Evolutionary conservation across 176 grass and related monocot species (phyloP), one percentile per base, ranked within the genome.

Genomic region (Lolium rigidum): DNA sequence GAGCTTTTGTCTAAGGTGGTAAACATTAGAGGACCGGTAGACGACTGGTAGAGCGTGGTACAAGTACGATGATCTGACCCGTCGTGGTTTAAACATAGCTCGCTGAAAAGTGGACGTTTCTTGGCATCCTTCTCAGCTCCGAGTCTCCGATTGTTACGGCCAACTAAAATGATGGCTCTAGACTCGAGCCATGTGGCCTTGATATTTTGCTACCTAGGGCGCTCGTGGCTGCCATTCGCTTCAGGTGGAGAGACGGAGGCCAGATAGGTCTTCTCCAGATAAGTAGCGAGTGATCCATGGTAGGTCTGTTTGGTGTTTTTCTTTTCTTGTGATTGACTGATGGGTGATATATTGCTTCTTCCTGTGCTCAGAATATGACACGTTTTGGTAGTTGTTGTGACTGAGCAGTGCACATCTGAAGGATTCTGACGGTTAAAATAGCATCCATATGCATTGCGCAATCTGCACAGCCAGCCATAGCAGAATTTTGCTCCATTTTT

Each of bases 321-420:
- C 54, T 17, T 65, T 38, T 31, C 47, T 50, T 26, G 24, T 9
- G 72, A 31, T 52, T 52, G 72, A 75, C 72, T 55, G 78, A 71
- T 74, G 24, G 37, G 57, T 66, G 67, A 83, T 25, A 62, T 64
- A 13, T 79, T 60, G 57, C 70, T 20, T 76, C 71, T 13, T 41
- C 57, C 41, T 81, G 39, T 43, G 37, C 26, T 65, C 60, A 9
- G 85, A 88, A 60, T 81, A 88, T 51, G 89, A 81, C 76, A 14
- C 68, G 81, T 17, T 55, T 84, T 35, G 31, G 31, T 35, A 51
- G 60, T 61, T 28, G 89, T 68, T 84, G 39, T 76, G 44, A 77
- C 26, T 38, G 58, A 56, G 3, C 35, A 59, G 31, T 78, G 41
- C 69, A 17, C 74, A 50, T 80, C 21, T 0, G 2, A 74, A 74